Percentiles rank a stretch among this genome's conserved stretches.
Conservation (phyloP, 495 filamentous ascomycete genomes). For the Geoglossum glabrum region DNA sequence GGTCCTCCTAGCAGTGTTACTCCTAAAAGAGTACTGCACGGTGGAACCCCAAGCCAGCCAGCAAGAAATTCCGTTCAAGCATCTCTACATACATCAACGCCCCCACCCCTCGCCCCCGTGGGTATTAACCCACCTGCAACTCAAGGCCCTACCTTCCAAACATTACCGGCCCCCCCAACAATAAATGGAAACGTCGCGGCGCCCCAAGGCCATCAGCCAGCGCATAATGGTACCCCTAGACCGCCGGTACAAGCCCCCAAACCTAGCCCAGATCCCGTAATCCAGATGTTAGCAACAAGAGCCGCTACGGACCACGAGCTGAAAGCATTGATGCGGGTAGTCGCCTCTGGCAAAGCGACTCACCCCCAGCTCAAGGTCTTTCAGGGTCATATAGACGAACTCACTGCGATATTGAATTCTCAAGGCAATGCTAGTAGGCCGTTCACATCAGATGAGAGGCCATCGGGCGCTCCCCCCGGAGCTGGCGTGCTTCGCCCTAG, state of each 20-base stretch:
- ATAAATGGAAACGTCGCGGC: conserved; percentile 4
- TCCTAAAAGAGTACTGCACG: neutral
- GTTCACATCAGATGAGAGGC: neutral
- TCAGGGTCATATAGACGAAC: conserved; percentile 79
- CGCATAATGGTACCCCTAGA: neutral
- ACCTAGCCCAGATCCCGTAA: conserved; percentile 68
- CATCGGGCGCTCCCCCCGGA: conserved; percentile 1
- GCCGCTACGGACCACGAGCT: conserved; percentile 71
- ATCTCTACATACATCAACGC: conserved; percentile 9
- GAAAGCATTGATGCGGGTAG: conserved; percentile 91
- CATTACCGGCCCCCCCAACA: neutral
- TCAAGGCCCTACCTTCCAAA: neutral
- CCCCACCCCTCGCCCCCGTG: neutral
- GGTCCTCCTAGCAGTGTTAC: conserved; percentile 19
- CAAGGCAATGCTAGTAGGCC: neutral
- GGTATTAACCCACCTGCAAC: neutral
- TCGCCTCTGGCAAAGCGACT: conserved; percentile 69
- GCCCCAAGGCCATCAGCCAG: neutral
- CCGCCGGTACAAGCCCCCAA: conserved; percentile 2
- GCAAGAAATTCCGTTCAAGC: conserved; percentile 9
- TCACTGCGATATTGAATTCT: conserved; percentile 37
- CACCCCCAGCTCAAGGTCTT: conserved; percentile 68
- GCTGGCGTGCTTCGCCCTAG: conserved; percentile 7
- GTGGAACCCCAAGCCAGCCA: neutral
- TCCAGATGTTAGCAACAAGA: conserved; percentile 73